Percentiles rank a stretch among this genome's conserved stretches.
phyloP scores from a whole-genome alignment of 495 filamentous ascomycete species.

The Hypomontagnella monticulosa region DNA sequence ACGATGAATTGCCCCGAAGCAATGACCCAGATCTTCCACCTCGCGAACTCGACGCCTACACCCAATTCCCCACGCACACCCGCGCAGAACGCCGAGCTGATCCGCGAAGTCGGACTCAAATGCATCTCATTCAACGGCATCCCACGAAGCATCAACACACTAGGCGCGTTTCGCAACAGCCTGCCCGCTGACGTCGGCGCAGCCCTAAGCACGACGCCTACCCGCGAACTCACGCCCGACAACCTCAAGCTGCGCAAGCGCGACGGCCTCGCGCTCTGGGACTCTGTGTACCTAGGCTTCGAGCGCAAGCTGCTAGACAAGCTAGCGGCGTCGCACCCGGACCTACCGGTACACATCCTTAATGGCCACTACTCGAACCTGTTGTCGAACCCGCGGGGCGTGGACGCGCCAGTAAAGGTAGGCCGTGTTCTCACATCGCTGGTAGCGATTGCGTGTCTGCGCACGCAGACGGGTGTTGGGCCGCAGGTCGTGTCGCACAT shows the following conservation, averaged over 20 bases:
- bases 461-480: slow-evolving; percentile 79
- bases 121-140: slow-evolving; percentile 88
- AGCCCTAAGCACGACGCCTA: slow-evolving; percentile 58
- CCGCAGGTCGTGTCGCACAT: slow-evolving; percentile 81
- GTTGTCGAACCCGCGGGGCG: slow-evolving; percentile 66
- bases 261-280: slow-evolving; percentile 72
- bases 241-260: slow-evolving; percentile 62
- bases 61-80: slow-evolving; percentile 50
- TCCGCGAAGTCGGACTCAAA: slow-evolving; percentile 82
- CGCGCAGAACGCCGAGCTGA: slow-evolving; percentile 72
- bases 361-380: slow-evolving; percentile 74
- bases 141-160: slow-evolving; percentile 80
- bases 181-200: slow-evolving; percentile 60
- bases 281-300: slow-evolving; percentile 76
- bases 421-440: slow-evolving; percentile 73
- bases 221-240: slow-evolving; percentile 55
- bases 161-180: slow-evolving; percentile 69
- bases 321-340: slow-evolving; percentile 73
- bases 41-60: slow-evolving; percentile 35
- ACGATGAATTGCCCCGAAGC: slow-evolving; percentile 79
- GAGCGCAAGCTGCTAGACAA: slow-evolving; percentile 72
- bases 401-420: slow-evolving; percentile 45
- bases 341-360: slow-evolving; percentile 80
- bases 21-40: slow-evolving; percentile 52
- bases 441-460: slow-evolving; percentile 73